These are phyloP conservation scores for Candida ascalaphidarum DNA, from an alignment of 805 yeast species.

Conservation along the genomic window DNA sequence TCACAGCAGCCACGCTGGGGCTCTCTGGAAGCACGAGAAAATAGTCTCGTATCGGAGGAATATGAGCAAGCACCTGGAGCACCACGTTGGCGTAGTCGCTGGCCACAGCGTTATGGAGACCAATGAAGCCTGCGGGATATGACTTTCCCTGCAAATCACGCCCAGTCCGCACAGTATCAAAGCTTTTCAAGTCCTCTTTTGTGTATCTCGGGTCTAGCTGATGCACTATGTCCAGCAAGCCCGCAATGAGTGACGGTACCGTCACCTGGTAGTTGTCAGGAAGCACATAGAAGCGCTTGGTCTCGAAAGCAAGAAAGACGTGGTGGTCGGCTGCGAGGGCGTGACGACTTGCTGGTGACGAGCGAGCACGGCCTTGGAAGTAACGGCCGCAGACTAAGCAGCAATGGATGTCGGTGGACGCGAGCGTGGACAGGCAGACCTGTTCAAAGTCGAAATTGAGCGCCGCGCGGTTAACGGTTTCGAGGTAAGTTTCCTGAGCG, in stretches of 20 bases:
- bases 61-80: slow-evolving; percentile 48
- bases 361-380: slow-evolving; percentile 54
- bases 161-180: slow-evolving; percentile 14
- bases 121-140: slow-evolving; percentile 59
- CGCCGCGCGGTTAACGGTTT: slow-evolving; percentile 33
- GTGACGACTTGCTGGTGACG: slow-evolving; percentile 64
- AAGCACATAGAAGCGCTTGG: slow-evolving; percentile 42
- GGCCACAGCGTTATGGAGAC: slow-evolving; percentile 45
- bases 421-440: slow-evolving; percentile 54
- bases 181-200: slow-evolving; percentile 16
- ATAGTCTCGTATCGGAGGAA: slow-evolving; percentile 35
- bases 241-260: slow-evolving; percentile 11
- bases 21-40: slow-evolving; percentile 5
- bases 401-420: slow-evolving; percentile 56
- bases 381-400: slow-evolving; percentile 71
- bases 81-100: slow-evolving; percentile 53
- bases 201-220: slow-evolving; percentile 46
- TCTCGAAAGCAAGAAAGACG: slow-evolving; percentile 48
- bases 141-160: slow-evolving; percentile 35
- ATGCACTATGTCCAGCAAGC: slow-evolving; percentile 42
- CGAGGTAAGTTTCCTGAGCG: slow-evolving; percentile 18
- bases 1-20: background rate
- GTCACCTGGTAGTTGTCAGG: slow-evolving; percentile 49
- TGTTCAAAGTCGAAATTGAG: slow-evolving; percentile 67
- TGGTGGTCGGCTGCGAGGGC: slow-evolving; percentile 57